Base-by-base conservation (phyloP, 179 eudicot species). In the Silene coronaria region DNA sequence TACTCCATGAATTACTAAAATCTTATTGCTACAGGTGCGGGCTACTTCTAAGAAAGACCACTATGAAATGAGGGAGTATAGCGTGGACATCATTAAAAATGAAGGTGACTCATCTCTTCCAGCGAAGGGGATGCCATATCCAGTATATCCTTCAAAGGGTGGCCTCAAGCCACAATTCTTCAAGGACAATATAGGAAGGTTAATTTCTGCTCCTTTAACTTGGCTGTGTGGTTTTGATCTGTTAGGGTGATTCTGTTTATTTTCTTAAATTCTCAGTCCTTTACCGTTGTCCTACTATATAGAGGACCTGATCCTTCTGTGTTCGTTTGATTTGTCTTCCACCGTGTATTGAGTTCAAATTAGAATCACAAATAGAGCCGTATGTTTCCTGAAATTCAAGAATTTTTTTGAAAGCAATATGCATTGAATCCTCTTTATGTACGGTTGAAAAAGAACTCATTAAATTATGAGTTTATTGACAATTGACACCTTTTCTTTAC, bases 121-220 rank as follows among this genome's bases (percentile, higher is more conserved):
- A 76, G 78, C 78, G 14, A 80, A 86, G 76, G 89, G 89, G 63
- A 86, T 84, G 81, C 97, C 92, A 58, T 89, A 87, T 81, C 96
- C 99, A 53, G 84, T 95, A 81, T 91, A 95, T 79, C 91, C 99
- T 76, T 88, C 97, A 48, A 95, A 91, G 86, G 88, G 91, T 73
- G 89, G 91, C 67, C 88, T 95, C 21, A 92, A 82, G 75, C 91
- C 99, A 66, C 86, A 80, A 76, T 83, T 86, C 79, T 79, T 95
- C 19, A 86, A 87, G 84, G 95, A 89, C 45, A 79, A 84, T 38
- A 86, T 95, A 42, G 77, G 85, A 78, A 95, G 99, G 99, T 80
- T 58, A 74, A 30, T 62, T 57, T 32, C 42, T 42, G 11, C 70
- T 58, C 38, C 13, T 42, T 70, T 26, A 13, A 19, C 6, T 71